phyloP scores from a whole-genome alignment of 441 rosid species.

The Euphorbia neoarborescens region DNA sequence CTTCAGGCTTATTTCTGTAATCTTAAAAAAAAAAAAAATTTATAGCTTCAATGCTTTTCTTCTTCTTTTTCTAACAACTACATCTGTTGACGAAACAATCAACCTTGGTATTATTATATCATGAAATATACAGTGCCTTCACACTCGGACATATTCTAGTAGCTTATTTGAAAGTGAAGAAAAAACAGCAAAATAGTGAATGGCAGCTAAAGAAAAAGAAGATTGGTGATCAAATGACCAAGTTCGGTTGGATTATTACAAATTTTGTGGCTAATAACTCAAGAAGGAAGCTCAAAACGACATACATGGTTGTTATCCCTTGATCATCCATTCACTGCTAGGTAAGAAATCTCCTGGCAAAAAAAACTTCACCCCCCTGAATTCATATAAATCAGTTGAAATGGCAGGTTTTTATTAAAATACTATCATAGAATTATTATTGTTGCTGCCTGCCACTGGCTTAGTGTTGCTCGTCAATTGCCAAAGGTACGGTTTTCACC shows the following conservation, averaged over 20 bases:
- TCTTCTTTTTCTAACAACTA: not conserved
- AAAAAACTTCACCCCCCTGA: not conserved
- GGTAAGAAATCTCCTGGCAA: not conserved
- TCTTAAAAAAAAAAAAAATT: not conserved
- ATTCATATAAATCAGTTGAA: not conserved
- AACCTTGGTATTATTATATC: not conserved
- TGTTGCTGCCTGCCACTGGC: conserved; percentile 7
- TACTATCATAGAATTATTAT: not conserved
- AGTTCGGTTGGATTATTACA: not conserved
- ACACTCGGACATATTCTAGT: not conserved
- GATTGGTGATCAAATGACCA: not conserved
- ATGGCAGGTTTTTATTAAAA: conserved; percentile 18
- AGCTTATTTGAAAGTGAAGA: not conserved
- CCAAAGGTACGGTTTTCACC: conserved; percentile 74
- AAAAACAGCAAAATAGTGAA: not conserved
- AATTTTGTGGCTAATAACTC: not conserved
- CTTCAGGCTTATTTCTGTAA: too few species aligned
- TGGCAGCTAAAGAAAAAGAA: too few species aligned
- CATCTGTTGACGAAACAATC: not conserved
- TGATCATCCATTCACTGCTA: not conserved
- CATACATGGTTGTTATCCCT: not conserved
- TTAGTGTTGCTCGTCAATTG: conserved; percentile 44
- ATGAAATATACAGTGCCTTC: not conserved
- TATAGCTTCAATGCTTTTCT: too few species aligned
- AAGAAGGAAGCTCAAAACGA: not conserved